A percentile compares a stretch with the other conserved stretches of the same genome.
Evolutionary conservation across 768 basidiomycete genomes (phyloP).

Genomic region (Suillus ampliporus): DNA sequence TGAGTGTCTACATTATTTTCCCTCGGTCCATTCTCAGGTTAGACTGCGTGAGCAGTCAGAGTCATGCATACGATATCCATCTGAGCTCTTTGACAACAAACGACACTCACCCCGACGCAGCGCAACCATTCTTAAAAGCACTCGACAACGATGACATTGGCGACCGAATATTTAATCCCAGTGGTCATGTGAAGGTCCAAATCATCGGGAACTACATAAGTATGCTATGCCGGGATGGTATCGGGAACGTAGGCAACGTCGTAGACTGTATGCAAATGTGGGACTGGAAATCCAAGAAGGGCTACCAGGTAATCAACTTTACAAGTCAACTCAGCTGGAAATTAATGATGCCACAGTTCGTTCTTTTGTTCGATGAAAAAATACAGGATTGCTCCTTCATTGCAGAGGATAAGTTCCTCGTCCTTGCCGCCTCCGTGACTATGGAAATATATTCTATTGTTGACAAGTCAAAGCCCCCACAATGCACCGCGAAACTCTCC

Average conservation of each 20-base stretch:
- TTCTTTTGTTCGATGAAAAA: conserved; percentile 45
- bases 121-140: conserved; percentile 36
- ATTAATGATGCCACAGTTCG: conserved; percentile 38
- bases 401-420: conserved; percentile 49
- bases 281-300: conserved; percentile 51
- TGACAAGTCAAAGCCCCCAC: conserved; percentile 34
- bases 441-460: conserved; percentile 57
- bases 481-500: conserved; percentile 42
- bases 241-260: conserved; percentile 29
- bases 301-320: conserved; percentile 35
- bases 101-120: conserved; percentile 53
- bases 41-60: conserved; percentile 37
- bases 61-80: conserved; percentile 53
- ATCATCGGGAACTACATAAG: conserved; percentile 53
- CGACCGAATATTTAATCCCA: not conserved
- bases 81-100: conserved; percentile 56
- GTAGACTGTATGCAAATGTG: conserved; percentile 56
- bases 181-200: conserved; percentile 49
- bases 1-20: conserved; percentile 30
- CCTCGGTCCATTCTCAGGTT: conserved; percentile 8
- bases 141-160: not conserved
- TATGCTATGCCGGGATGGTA: conserved; percentile 50
- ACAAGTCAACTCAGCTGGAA: not conserved
- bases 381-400: conserved; percentile 63
- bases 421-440: conserved; percentile 51